Evolutionary conservation across 345 rosid genomes (phyloP), one percentile per base, ranked within the genome.

Genomic region (Gossypium sturtianum): DNA sequence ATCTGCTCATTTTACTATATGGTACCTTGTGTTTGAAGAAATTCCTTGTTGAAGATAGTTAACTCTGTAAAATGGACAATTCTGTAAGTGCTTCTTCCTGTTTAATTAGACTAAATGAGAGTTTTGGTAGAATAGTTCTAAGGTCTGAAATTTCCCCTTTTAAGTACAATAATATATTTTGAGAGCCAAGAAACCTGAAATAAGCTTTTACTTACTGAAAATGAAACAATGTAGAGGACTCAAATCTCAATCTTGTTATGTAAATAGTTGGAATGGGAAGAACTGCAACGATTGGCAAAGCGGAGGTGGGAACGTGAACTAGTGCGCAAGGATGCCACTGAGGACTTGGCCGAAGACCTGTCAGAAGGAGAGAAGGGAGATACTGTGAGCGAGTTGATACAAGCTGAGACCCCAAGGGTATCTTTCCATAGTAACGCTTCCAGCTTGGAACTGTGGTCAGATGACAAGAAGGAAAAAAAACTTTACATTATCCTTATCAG

Each of bases 321-420:
- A 84, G 97, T 97, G 62, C 90, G 88, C 48, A 80, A 77, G 80
- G 98, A 94, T 66, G 98, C 88, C 6, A 89, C 97, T 0, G 98
- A 91, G 67, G 98, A 89, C 81, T 88, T 94, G 90, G 87, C 86
- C 0, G 98, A 94, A 76, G 98, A 94, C 88, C 84, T 92, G 69
- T 89, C 98, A 1, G 98, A 94, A 84, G 98, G 97, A 56, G 98
- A 94, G 83, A 92, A 88, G 79, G 98, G 89, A 62, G 98, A 94
- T 71, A 75, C 71, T 49, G 48, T 84, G n/a, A 89, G 82, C 12
- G 97, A 94, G 34, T 20, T 89, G 80, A 19, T 76, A 72, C 90
- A 76, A 22, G 64, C 85, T 1, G 98, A 94, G 79, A 87, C 97
- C 38, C 95, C 97, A n/a, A 79, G 66, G 80, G 82, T 63, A 83